Evolutionary conservation across 257 asterid genomes (phyloP).

Genomic region (Solanum commersonii): DNA sequence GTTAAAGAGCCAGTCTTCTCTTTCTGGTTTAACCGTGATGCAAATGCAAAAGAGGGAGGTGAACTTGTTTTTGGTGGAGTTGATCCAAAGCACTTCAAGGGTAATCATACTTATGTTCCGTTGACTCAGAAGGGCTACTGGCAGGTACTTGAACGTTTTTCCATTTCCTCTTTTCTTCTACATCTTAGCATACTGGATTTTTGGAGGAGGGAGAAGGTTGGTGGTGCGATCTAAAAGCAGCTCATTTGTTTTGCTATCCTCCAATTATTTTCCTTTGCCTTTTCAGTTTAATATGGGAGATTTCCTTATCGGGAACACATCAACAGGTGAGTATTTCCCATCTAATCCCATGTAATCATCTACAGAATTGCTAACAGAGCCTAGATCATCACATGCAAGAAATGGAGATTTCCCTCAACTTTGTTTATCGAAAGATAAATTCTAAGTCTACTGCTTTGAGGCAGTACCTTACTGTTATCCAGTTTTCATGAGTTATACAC

Average conservation of each 20-base stretch:
- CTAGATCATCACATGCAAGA: background rate
- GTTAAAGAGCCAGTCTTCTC: slow-evolving; percentile 72
- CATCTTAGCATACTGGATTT: background rate
- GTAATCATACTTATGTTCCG: slow-evolving; percentile 64
- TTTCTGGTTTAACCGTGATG: slow-evolving; percentile 78
- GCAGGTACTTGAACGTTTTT: slow-evolving; percentile 46
- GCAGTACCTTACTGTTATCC: background rate
- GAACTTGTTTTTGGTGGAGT: slow-evolving; percentile 88
- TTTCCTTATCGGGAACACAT: slow-evolving; percentile 58
- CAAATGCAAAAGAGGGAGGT: slow-evolving; percentile 67
- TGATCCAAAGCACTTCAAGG: slow-evolving; percentile 61
- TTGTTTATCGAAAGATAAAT: background rate
- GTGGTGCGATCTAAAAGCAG: background rate
- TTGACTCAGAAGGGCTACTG: slow-evolving; percentile 82
- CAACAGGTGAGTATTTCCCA: slow-evolving; percentile 47
- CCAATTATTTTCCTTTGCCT: background rate
- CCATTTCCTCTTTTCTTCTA: background rate
- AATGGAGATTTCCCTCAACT: background rate
- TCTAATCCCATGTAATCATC: background rate
- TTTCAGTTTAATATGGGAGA: slow-evolving; percentile 69
- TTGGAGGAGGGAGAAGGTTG: background rate
- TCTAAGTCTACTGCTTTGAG: background rate
- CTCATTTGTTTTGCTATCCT: background rate
- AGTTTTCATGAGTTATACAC: background rate
- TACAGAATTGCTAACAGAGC: background rate